Evolutionary conservation across 257 asterid genomes (phyloP).

Genomic region (Apocynum venetum): DNA sequence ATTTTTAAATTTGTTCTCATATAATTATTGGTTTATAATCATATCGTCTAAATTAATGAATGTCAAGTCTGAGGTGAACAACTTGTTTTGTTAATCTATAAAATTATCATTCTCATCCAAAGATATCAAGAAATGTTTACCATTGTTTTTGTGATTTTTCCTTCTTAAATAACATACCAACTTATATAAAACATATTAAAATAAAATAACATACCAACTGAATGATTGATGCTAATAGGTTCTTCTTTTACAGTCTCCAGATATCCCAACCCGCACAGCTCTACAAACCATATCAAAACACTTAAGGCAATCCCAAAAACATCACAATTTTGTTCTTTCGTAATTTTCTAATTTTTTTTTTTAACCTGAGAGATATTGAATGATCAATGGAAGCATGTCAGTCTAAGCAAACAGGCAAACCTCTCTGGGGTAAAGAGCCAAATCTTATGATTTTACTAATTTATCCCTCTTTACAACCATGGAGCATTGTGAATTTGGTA

Average conservation of each 20-base stretch:
- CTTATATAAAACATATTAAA: too few relatives aligned
- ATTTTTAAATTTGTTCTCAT: too few relatives aligned
- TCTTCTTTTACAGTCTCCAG: neutral
- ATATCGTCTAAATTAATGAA: too few relatives aligned
- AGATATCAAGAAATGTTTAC: too few relatives aligned
- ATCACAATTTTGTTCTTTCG: neutral
- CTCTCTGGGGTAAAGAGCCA: neutral
- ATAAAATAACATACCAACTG: neutral
- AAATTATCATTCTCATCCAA: too few relatives aligned
- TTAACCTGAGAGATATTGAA: neutral
- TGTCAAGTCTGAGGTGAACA: too few relatives aligned
- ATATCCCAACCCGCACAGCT: neutral
- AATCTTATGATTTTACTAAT: neutral
- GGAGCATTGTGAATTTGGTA: neutral
- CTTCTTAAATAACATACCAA: too few relatives aligned
- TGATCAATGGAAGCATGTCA: neutral
- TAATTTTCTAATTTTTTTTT: neutral
- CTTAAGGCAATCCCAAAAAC: neutral
- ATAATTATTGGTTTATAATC: too few relatives aligned
- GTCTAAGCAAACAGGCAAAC: neutral
- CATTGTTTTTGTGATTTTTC: neutral
- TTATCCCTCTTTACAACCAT: neutral
- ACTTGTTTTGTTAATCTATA: too few relatives aligned
- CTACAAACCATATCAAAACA: neutral
- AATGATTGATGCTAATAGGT: neutral